phyloP scores from a whole-genome alignment of 2,329 filamentous ascomycete species.

The Gliomastix tumulicola region DNA sequence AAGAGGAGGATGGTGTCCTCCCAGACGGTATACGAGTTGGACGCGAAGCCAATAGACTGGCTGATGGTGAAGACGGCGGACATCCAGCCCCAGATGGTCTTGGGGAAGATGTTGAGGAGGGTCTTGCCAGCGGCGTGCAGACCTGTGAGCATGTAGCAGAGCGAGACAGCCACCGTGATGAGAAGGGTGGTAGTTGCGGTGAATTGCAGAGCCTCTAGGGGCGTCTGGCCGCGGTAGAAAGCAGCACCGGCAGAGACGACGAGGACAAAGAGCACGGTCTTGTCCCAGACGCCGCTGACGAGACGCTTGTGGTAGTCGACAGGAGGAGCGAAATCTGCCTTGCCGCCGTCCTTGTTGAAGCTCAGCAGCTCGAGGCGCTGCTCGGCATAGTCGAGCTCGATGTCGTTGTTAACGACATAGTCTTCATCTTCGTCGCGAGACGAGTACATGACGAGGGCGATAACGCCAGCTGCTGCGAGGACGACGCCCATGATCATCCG shows the following conservation, averaged over 20 bases:
- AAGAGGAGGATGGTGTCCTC: constrained; percentile 92
- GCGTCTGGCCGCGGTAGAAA: constrained; percentile 21
- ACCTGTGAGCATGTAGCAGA: constrained; percentile 17
- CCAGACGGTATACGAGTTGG: constrained; percentile 98
- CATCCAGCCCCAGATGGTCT: constrained; percentile 83
- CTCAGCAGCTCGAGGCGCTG: constrained; percentile 44
- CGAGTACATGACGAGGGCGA: constrained; percentile 68
- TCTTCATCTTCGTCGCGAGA: constrained; percentile 49
- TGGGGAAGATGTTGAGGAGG: constrained; percentile 53
- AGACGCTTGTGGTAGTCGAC: constrained; percentile 18
- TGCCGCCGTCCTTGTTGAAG: constrained; percentile 16
- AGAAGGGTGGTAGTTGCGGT: constrained; percentile 27
- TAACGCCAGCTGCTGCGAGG: constrained; percentile 61
- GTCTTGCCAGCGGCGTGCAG: constrained; percentile 36
- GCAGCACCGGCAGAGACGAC: constrained; percentile 17
- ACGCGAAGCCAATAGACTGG: constrained; percentile 89
- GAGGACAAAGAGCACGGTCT: constrained; percentile 21
- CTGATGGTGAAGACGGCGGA: constrained; percentile 74
- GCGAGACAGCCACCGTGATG: constrained; percentile 1
- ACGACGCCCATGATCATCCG: constrained; percentile 77
- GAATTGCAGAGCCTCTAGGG: constrained; percentile 29
- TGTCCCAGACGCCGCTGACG: constrained; percentile 26
- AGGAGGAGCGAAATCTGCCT: constrained; percentile 31
- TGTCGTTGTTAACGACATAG: constrained; percentile 44
- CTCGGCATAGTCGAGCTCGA: constrained; percentile 53